Conservation (phyloP, 257 asterid genomes). For the Solanum neorickii region DNA sequence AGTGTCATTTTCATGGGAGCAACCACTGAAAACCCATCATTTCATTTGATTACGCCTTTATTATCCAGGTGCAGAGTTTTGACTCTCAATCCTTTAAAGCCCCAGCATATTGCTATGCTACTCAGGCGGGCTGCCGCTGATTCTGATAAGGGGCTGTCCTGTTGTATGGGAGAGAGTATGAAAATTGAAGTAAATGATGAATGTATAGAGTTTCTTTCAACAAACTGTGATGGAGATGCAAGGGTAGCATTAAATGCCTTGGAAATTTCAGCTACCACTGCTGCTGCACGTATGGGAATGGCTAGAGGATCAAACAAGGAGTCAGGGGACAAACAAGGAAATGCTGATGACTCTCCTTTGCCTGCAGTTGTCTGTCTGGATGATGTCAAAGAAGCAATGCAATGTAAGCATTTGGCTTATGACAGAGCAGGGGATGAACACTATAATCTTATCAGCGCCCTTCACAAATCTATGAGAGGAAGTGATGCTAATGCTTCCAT, state of each 20-base stretch:
- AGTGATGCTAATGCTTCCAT: slow-evolving; percentile 65
- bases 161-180: background rate
- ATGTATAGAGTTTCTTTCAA: slow-evolving; percentile 38
- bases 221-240: slow-evolving; percentile 69
- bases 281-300: slow-evolving; percentile 13
- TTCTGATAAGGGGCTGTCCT: slow-evolving; percentile 21
- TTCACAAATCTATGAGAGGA: slow-evolving; percentile 84
- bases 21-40: slow-evolving; percentile 87
- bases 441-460: slow-evolving; percentile 69
- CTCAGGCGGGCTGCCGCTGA: slow-evolving; percentile 37
- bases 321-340: background rate
- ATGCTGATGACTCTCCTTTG: background rate
- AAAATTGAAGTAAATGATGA: slow-evolving; percentile 21
- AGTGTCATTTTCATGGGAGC: slow-evolving; percentile 79
- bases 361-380: background rate
- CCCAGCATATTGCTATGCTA: slow-evolving; percentile 29
- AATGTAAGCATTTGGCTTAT: slow-evolving; percentile 64
- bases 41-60: slow-evolving; percentile 71
- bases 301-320: background rate
- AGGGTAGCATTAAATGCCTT: slow-evolving; percentile 64
- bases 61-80: slow-evolving; percentile 72
- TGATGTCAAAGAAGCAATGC: slow-evolving; percentile 58
- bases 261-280: slow-evolving; percentile 53
- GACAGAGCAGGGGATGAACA: slow-evolving; percentile 80
- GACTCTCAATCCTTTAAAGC: slow-evolving; percentile 46